Base-by-base conservation (phyloP, 345 rosid genomes). In the Xanthoceras sorbifolium region DNA sequence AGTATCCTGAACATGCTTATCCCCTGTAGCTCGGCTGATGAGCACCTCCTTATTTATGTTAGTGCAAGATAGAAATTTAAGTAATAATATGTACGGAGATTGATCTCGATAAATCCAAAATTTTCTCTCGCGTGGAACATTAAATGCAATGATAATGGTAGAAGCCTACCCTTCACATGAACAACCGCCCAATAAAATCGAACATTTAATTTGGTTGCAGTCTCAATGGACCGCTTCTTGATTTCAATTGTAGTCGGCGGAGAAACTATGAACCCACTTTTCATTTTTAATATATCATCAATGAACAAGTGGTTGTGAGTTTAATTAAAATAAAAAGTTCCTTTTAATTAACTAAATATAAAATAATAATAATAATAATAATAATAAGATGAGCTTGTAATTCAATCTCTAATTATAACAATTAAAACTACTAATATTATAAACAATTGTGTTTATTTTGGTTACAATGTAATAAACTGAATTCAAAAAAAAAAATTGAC, bases 131-230 rank as follows among this genome's bases (percentile, higher is more conserved):
- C 11, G 12, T 12, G 40, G 5, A 44, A 2, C 50, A 64, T 20
- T 74, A 77, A 70, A 26, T 71, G 71, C 63, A 8, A 9, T 14
- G 64, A 23, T 6, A 34, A 44, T 52, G 44, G 23, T 15, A 20
- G 6, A 50, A 48, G 66, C 70, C 73, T 71, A 17, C 68, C 73
- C 32, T 57, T 77, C 69, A 77, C 64, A 36, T 74, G 46, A 36
- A 28, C 75, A 54, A 32, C 81, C 52, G 59, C 66, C 84, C 38
- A 11, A 20, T n/a, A 77, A 63, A 69, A 69, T 34, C 79, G 6
- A 71, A 9, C 73, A 69, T 61, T 74, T 36, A 69, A 64, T 40
- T 42, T 31, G 64, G 64, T n/a, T 57, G 64, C 59, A n/a, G 25
- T 48, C 40, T 66, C 18, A 46, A 28, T 36, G 64, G 74, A 55